Base-by-base conservation (phyloP, 768 basidiomycete species). In the Fistulinella prunicolor region DNA sequence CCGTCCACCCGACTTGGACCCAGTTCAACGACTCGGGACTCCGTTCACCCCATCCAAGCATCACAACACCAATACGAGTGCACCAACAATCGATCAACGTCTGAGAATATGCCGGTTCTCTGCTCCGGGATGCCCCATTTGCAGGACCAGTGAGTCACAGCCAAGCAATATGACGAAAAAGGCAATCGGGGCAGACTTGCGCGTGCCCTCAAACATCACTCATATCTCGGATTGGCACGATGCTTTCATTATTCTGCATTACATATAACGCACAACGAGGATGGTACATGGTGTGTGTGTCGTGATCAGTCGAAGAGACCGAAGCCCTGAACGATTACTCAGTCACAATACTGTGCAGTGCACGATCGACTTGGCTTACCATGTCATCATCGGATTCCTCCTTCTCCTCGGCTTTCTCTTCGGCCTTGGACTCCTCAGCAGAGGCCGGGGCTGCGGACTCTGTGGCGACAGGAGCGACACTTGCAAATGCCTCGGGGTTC, bases 401-500 rank as follows among this genome's bases (percentile, higher is more conserved):
- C 66, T 91, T 82, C 72, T 91, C 82, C 62, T 90, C 86, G 55
- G 82, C 83, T 72, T 85, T 83, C 73, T 89, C 80, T 69, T 87
- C 79, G 44, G 72, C 82, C 47, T 73, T 79, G 22, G 76, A 76
- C 12, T 77, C 81, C 29, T 76, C 82, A 41, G 79, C 79, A 37
- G 79, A 77, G 35, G 81, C 75, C 37, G 82, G 73, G 23, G 72
- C 70, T 34, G 70, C 68, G 30, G 72, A 75, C 21, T 71, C 75
- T 20, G 75, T 77, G 30, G 78, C 81, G 46, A 75, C 76, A 42
- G 89, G 77, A 44, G 85, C 86, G 30, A 87, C 89, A 50, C 73
- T 86, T 46, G 89, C 93, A 62, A 95, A 99, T n/a, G 94, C 95
- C 46, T 96, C 94, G 42, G 96, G 95, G 81, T 98, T 96, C 66